Conservation (phyloP, 495 filamentous ascomycete species). For the Cairneyella variabilis region DNA sequence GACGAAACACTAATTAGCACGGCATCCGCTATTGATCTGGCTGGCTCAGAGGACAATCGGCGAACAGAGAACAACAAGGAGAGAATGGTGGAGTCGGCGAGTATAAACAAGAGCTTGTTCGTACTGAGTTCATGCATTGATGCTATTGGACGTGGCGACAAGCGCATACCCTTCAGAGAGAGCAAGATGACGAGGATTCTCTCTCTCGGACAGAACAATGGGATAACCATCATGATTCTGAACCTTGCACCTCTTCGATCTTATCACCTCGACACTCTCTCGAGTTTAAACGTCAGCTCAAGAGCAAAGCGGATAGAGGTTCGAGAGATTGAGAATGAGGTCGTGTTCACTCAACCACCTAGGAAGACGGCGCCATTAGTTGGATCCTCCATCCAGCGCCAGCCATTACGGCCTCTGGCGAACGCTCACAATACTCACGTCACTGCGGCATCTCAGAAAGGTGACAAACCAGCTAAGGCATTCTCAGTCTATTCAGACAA, state of each 20-base stretch:
- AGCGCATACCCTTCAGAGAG: constrained; percentile 76
- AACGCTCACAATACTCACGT: constrained; percentile 59
- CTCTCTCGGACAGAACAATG: constrained; percentile 91
- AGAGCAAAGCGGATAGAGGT: constrained; percentile 96
- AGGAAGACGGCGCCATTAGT: constrained; percentile 45
- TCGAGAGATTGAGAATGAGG: constrained; percentile 88
- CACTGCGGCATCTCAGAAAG: constrained; percentile 49
- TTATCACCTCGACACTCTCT: constrained; percentile 91
- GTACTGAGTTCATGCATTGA: constrained; percentile 95
- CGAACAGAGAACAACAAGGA: constrained; percentile 94
- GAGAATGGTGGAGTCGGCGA: constrained; percentile 89
- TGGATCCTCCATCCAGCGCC: constrained; percentile 52
- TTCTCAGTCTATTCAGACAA: constrained; percentile 82
- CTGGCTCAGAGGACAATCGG: constrained; percentile 93
- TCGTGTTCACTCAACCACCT: constrained; percentile 71
- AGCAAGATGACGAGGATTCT: constrained; percentile 97
- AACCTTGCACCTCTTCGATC: constrained; percentile 83
- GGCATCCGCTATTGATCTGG: constrained; percentile 92
- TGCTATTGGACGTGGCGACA: constrained; percentile 68
- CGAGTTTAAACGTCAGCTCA: constrained; percentile 91
- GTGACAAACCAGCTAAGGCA: constrained; percentile 73
- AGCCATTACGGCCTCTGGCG: constrained; percentile 72
- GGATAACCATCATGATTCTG: constrained; percentile 93
- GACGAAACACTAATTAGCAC: constrained; percentile 73
- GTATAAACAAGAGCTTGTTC: constrained; percentile 97